These are phyloP conservation scores for Rhodotorula sp. DNA, from an alignment of 1,284 basidiomycete genomes.

Conservation along the genomic window DNA sequence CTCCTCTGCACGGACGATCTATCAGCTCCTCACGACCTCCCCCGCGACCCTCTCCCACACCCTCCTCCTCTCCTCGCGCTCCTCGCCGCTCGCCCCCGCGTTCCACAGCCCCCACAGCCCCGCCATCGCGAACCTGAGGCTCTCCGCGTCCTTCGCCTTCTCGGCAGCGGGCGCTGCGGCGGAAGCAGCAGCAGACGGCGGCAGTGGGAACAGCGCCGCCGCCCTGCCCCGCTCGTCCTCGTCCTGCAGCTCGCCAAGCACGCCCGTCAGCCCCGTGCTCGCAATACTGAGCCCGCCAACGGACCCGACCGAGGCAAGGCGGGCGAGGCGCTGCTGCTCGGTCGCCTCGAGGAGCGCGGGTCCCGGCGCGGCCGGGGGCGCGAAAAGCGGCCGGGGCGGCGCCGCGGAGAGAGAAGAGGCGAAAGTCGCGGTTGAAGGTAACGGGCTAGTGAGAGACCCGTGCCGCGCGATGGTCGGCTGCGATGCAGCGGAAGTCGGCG, in stretches of 20 bases:
- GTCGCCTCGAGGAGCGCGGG: neutral
- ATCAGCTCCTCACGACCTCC: neutral
- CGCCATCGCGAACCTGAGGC: neutral
- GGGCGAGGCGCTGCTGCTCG: neutral
- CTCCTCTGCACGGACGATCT: neutral
- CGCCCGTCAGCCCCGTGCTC: neutral
- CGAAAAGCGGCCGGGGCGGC: neutral
- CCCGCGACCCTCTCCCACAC: neutral
- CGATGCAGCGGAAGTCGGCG: neutral
- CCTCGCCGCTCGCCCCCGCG: neutral
- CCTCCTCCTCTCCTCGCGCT: constrained; percentile 1
- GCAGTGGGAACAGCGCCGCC: neutral
- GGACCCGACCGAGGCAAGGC: neutral
- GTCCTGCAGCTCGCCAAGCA: neutral
- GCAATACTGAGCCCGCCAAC: neutral
- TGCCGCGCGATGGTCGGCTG: neutral
- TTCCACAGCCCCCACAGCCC: constrained; percentile 6
- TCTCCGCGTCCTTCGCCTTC: neutral
- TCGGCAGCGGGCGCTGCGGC: neutral
- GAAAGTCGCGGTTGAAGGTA: neutral
- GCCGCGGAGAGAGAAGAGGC: neutral
- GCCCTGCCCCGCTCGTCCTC: neutral
- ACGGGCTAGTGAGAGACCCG: neutral
- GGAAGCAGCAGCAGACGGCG: neutral
- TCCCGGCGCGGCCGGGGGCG: neutral